Percentiles rank a stretch among this genome's conserved stretches.
Evolutionary conservation across 2,329 filamentous ascomycete genomes (phyloP).

Genomic region (Colletotrichum musae): DNA sequence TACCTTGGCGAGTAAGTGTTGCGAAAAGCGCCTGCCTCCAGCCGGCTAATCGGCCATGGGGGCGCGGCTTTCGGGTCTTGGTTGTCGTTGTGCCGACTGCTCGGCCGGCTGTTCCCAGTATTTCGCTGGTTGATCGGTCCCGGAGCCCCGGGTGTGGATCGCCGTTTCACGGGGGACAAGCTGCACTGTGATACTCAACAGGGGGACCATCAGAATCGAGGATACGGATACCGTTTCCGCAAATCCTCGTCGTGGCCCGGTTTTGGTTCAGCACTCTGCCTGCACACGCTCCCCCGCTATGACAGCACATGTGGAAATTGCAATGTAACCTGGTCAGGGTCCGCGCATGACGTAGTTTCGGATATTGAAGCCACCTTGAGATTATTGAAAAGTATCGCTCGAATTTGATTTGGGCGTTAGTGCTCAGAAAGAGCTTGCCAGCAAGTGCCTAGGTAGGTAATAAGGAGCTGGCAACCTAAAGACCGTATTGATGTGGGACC

Average conservation of each 20-base stretch:
- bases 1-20: conserved; percentile 7
- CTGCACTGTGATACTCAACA: too few relatives aligned
- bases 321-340: conserved; percentile 30
- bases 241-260: not conserved
- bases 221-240: too few relatives aligned
- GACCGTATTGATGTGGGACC: too few relatives aligned
- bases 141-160: conserved; percentile 11
- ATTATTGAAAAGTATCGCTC: conserved; percentile 15
- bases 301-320: conserved; percentile 35
- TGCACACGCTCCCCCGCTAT: conserved; percentile 31
- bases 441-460: too few relatives aligned
- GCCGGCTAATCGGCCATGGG: conserved; percentile 10
- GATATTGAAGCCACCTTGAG: not conserved
- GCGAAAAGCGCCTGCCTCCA: not conserved
- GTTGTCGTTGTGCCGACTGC: conserved; percentile 10
- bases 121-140: not conserved
- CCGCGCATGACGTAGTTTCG: conserved; percentile 25
- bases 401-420: not conserved
- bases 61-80: not conserved
- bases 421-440: not conserved
- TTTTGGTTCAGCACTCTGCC: not conserved
- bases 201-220: too few relatives aligned
- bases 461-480: too few relatives aligned
- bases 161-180: not conserved
- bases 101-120: not conserved